Evolutionary conservation across 73 alveolate genomes (phyloP).

Genomic region (Tetrahymena thermophila): DNA sequence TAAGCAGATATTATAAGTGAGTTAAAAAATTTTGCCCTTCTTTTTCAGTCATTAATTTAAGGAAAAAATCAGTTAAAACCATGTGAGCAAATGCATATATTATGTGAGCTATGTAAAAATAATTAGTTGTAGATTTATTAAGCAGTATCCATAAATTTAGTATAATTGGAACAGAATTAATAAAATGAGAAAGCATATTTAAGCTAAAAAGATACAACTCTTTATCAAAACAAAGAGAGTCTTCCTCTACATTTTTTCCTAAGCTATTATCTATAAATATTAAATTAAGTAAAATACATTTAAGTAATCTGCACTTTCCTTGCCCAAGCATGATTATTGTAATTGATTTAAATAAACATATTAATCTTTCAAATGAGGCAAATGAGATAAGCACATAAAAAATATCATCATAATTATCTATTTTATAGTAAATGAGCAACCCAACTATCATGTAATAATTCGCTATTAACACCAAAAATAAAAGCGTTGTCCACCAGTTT

Average conservation of each 20-base stretch:
- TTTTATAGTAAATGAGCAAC: background rate
- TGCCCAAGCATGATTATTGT: too few relatives aligned
- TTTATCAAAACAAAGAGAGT: background rate
- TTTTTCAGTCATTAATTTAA: background rate
- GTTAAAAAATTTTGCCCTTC: too few relatives aligned
- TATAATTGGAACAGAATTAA: background rate
- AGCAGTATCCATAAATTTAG: background rate
- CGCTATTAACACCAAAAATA: background rate
- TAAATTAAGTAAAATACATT: background rate
- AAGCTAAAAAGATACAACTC: background rate
- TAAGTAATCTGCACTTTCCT: background rate
- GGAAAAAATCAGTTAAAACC: background rate
- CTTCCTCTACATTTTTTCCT: background rate
- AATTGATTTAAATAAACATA: background rate
- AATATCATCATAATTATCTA: background rate
- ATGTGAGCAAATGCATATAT: background rate
- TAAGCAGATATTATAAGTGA: too few relatives aligned
- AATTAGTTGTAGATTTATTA: background rate
- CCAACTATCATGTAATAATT: background rate
- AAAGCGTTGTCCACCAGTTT: background rate
- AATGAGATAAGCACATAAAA: background rate
- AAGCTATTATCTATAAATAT: background rate
- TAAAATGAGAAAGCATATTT: background rate
- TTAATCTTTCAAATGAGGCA: background rate
- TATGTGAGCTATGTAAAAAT: background rate